Evolutionary conservation across 495 filamentous ascomycete species (phyloP).

Genomic region (Emericellopsis terricola): DNA sequence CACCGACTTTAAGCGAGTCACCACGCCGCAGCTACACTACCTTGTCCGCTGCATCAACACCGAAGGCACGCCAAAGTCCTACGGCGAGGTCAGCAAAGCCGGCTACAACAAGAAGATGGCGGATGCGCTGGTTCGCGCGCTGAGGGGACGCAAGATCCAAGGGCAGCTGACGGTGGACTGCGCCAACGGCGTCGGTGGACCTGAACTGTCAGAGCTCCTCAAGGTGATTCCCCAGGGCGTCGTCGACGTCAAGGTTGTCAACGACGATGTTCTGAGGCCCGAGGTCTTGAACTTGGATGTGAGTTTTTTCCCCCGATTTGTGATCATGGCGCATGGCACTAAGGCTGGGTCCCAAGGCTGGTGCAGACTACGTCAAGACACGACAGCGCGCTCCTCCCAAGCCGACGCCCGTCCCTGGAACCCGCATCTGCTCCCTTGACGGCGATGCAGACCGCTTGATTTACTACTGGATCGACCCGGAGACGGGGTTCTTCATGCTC

Average conservation of each 20-base stretch:
- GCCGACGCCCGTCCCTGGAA: slow-evolving; percentile 54
- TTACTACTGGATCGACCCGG: slow-evolving; percentile 80
- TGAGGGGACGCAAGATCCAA: slow-evolving; percentile 49
- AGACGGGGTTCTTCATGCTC: slow-evolving; percentile 69
- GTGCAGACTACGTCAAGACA: slow-evolving; percentile 95
- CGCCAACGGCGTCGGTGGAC: slow-evolving; percentile 91
- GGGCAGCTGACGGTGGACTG: slow-evolving; percentile 78
- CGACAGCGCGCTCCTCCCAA: slow-evolving; percentile 78
- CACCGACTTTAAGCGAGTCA: slow-evolving; percentile 70
- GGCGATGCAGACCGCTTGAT: slow-evolving; percentile 91
- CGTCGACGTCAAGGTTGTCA: slow-evolving; percentile 70
- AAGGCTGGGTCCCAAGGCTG: too few relatives aligned
- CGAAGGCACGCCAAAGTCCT: slow-evolving; percentile 57
- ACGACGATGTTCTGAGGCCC: slow-evolving; percentile 78
- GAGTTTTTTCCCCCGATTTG: slow-evolving; percentile 15
- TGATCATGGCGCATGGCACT: too few relatives aligned
- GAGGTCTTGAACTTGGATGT: slow-evolving; percentile 80
- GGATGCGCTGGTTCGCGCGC: slow-evolving; percentile 60
- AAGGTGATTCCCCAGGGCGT: slow-evolving; percentile 57
- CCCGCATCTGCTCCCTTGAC: slow-evolving; percentile 81
- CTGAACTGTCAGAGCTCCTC: slow-evolving; percentile 72
- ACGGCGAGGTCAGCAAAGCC: slow-evolving; percentile 72
- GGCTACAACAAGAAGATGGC: slow-evolving; percentile 92
- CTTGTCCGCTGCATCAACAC: slow-evolving; percentile 90
- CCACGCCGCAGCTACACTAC: slow-evolving; percentile 93